Conservation (phyloP, 169 alveolate species). For the Eimeria tenella region DNA sequence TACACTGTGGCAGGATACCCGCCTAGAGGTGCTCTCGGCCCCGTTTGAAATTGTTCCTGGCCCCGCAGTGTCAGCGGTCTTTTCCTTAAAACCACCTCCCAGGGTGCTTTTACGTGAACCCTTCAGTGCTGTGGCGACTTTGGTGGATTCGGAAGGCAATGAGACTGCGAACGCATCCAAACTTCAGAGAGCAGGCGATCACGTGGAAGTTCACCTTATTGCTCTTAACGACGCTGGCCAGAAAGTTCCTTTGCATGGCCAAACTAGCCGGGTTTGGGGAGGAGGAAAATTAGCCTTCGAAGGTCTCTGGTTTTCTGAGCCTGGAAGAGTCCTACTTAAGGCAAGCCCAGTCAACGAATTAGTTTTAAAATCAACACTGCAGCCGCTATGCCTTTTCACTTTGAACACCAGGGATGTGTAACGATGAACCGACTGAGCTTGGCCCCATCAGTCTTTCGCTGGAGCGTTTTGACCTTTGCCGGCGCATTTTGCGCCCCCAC, state of each 20-base stretch:
- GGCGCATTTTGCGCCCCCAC: neutral
- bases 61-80: conserved; percentile 39
- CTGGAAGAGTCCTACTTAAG: conserved; percentile 35
- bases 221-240: conserved; percentile 55
- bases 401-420: neutral
- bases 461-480: neutral
- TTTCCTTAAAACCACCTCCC: conserved; percentile 51
- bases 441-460: neutral
- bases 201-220: conserved; percentile 19
- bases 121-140: conserved; percentile 41
- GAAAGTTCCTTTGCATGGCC: conserved; percentile 22
- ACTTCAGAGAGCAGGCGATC: conserved; percentile 3
- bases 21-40: conserved; percentile 55
- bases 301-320: conserved; percentile 58
- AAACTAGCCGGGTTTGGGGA: conserved; percentile 31
- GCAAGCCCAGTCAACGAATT: neutral
- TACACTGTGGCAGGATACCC: conserved; percentile 63
- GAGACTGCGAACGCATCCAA: conserved; percentile 37
- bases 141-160: conserved; percentile 55
- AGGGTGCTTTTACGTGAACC: conserved; percentile 47
- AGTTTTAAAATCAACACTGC: neutral
- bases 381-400: neutral
- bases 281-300: conserved; percentile 40
- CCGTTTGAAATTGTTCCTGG: conserved; percentile 62
- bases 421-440: neutral